Percentiles rank a stretch among this genome's conserved stretches.
Evolutionary conservation across 805 yeast genomes (phyloP).

Genomic region (Yarrowia osloensis): DNA sequence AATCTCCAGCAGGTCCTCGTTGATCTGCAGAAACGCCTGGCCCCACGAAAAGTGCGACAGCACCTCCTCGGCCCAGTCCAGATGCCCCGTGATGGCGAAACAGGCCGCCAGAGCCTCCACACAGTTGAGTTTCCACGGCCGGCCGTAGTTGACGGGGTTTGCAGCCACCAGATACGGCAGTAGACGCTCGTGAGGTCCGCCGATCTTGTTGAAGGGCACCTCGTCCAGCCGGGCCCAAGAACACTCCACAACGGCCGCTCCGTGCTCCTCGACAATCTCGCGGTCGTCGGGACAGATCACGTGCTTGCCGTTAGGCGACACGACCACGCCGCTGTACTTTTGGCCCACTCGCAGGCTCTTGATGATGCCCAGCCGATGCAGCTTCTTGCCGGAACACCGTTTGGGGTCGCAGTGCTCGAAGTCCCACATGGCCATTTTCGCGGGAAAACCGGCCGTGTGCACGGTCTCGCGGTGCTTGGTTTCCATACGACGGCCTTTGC

Average conservation of each 20-base stretch:
- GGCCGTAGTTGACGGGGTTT: conserved; percentile 94
- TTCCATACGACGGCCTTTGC: conserved; percentile 30
- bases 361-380: conserved; percentile 85
- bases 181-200: conserved; percentile 84
- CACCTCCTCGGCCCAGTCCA: conserved; percentile 82
- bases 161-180: conserved; percentile 94
- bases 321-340: conserved; percentile 86
- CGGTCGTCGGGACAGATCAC: conserved; percentile 88
- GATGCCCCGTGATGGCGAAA: conserved; percentile 87
- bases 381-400: conserved; percentile 91
- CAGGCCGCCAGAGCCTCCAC: conserved; percentile 98
- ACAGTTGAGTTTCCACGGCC: conserved; percentile 93
- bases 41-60: conserved; percentile 92
- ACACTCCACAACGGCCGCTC: conserved; percentile 98
- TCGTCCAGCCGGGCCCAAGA: conserved; percentile 98
- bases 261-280: conserved; percentile 71
- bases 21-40: conserved; percentile 76
- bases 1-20: conserved; percentile 70
- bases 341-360: conserved; percentile 84
- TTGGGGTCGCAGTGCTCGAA: conserved; percentile 99
- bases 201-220: conserved; percentile 89
- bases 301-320: conserved; percentile 87
- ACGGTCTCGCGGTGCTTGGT: conserved; percentile 30
- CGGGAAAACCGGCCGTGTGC: conserved; percentile 56
- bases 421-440: conserved; percentile 95